phyloP scores from a whole-genome alignment of 768 basidiomycete species.

The Russula sp. region DNA sequence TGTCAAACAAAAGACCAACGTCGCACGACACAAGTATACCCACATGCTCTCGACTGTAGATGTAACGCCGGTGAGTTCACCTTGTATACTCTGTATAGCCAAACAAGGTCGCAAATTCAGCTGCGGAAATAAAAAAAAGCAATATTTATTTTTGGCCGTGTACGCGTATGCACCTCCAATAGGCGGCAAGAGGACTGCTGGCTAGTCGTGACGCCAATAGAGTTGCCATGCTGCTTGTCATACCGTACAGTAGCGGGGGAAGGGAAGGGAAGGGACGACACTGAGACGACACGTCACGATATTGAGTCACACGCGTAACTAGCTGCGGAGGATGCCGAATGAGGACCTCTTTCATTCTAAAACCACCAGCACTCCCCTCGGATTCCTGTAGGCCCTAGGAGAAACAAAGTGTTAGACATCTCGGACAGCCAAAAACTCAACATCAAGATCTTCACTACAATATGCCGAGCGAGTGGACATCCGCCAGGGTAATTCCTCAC shows the following conservation, averaged over 20 bases:
- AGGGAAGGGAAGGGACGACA: too few relatives aligned
- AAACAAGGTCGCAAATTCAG: neutral
- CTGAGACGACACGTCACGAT: neutral
- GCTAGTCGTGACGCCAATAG: neutral
- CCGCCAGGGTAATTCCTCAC: neutral
- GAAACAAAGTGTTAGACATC: neutral
- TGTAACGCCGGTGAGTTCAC: too few relatives aligned
- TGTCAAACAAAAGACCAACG: neutral
- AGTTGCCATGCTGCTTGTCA: neutral
- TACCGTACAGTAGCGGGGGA: too few relatives aligned
- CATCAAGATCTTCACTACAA: neutral
- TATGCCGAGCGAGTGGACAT: neutral
- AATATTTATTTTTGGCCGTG: neutral
- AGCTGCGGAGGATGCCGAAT: neutral
- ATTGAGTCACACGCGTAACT: too few relatives aligned
- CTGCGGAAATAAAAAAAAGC: neutral
- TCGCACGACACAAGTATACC: neutral
- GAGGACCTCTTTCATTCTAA: too few relatives aligned
- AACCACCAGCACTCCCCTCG: neutral
- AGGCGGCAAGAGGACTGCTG: neutral
- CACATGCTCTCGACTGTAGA: neutral
- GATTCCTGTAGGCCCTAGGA: neutral
- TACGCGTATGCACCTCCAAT: neutral
- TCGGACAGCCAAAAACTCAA: neutral
- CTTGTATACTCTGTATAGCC: neutral